These are phyloP conservation scores for Candida pseudoviswanathii DNA, from an alignment of 1,139 yeast genomes.

Conservation along the genomic window DNA sequence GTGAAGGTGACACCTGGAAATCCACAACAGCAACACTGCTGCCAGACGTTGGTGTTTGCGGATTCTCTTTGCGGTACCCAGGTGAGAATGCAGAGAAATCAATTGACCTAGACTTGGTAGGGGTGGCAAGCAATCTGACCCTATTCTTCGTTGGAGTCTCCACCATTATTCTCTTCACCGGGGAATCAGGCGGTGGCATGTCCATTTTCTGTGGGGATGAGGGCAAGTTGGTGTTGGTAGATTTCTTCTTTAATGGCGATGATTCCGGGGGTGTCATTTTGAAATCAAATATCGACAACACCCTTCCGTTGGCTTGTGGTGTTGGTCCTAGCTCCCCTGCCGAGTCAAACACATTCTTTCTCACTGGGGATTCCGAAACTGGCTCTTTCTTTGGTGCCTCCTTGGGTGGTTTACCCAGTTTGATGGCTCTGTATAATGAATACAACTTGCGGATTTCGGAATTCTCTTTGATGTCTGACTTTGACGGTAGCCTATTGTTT, in stretches of 20 bases:
- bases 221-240: conserved; percentile 1
- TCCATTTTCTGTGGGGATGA: conserved; percentile 3
- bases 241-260: conserved; percentile 34
- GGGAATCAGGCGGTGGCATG: conserved; percentile 10
- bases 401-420: conserved; percentile 12
- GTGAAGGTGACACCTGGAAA: conserved; percentile 50
- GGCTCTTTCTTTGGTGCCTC: conserved; percentile 1
- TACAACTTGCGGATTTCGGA: conserved; percentile 45
- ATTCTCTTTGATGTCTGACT: conserved; percentile 54
- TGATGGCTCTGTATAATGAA: conserved; percentile 15
- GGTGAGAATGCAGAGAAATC: conserved; percentile 27
- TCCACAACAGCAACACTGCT: conserved; percentile 3
- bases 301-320: conserved; percentile 73
- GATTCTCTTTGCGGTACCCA: conserved; percentile 21
- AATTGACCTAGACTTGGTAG: conserved; percentile 7
- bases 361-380: conserved; percentile 2
- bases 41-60: conserved; percentile 14
- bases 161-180: conserved; percentile 6
- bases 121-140: conserved; percentile 8
- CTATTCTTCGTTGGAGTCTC: conserved; percentile 15
- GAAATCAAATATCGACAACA: conserved; percentile 65
- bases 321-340: conserved; percentile 65
- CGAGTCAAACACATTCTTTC: conserved; percentile 6
- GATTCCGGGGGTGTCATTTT: conserved; percentile 49
- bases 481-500: conserved; percentile 53